Evolutionary conservation across 208 protist genomes (phyloP), one percentile per base, ranked within the genome.

Genomic region (Leishmania arabica): DNA sequence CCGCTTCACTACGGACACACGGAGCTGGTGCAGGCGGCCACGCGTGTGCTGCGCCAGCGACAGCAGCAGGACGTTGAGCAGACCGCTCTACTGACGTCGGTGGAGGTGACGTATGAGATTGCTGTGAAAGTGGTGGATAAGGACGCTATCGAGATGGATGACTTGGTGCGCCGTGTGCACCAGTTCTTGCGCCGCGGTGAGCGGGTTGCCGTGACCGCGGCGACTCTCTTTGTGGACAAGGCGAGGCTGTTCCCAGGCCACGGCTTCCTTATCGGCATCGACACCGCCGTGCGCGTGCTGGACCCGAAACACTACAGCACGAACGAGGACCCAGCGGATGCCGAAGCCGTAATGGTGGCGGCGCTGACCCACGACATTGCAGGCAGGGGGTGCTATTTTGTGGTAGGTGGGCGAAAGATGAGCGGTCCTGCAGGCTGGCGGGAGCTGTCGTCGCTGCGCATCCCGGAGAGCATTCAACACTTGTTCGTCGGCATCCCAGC

Each of bases 1-100:
- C 93, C 93, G 6, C 79, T 96, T 66, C 93, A 96, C 80, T 95
- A 89, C 82, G 93, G 93, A 7, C 93, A 96, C 86, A 93, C 90
- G 5, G 91, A 95, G 83, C 86, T 96, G 17, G 90, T 82, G 15
- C 85, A 83, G 21, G 90, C 86, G 3, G 90, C 90, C 13, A 53
- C 60, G 7, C 74, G 73, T 40, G 83, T 91, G 66, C 27, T 86
- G 45, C 78, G 49, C 24, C 75, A 66, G 47, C 69, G 79, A 78
- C 64, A 85, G 64, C 78, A 65, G 24, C 40, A 76, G 68, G 5
- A 40, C 19, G 7, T 15, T 4, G 65, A 62, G 45, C 54, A 79
- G 45, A 34, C 27, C 7, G 53, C 56, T 13, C 60, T 53, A 19
- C 71, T 4, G 62, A 49, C 69, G 51, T 34, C 69, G 27, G 82